These are phyloP conservation scores for Starmerella riodocensis DNA, from an alignment of 805 yeast species.

Conservation along the genomic window DNA sequence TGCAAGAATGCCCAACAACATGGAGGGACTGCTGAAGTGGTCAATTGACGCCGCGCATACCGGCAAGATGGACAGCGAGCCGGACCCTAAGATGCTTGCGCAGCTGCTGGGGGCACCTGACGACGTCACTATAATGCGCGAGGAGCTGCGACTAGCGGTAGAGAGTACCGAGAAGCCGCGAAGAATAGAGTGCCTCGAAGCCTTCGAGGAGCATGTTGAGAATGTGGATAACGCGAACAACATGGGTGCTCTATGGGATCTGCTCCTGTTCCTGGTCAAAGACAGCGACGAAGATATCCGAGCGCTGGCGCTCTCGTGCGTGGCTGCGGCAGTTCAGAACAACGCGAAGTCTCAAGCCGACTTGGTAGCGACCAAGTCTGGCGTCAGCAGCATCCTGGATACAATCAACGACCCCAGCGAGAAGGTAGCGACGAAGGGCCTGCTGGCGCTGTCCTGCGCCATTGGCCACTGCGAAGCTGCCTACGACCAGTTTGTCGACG, in stretches of 20 bases:
- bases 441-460: slow-evolving; percentile 65
- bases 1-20: too few relatives aligned
- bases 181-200: slow-evolving; percentile 68
- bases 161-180: slow-evolving; percentile 46
- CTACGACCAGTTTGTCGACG: slow-evolving; percentile 40
- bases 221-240: slow-evolving; percentile 91
- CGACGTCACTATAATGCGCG: slow-evolving; percentile 79
- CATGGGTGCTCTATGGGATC: slow-evolving; percentile 74
- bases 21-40: slow-evolving; percentile 92
- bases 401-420: slow-evolving; percentile 21
- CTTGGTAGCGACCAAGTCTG: slow-evolving; percentile 29
- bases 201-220: slow-evolving; percentile 86
- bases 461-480: slow-evolving; percentile 55
- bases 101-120: slow-evolving; percentile 74
- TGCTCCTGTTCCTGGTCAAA: slow-evolving; percentile 44
- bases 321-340: slow-evolving; percentile 89
- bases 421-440: slow-evolving; percentile 44
- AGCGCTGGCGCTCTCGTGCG: slow-evolving; percentile 51
- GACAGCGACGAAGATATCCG: slow-evolving; percentile 36
- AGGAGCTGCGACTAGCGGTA: slow-evolving; percentile 48
- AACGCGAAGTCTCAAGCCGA: slow-evolving; percentile 63
- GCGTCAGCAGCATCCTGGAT: slow-evolving; percentile 25
- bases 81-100: slow-evolving; percentile 64
- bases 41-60: slow-evolving; percentile 59
- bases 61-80: slow-evolving; percentile 37